Conservation (phyloP, 2,329 filamentous ascomycete genomes). For the Fusarium sp. region DNA sequence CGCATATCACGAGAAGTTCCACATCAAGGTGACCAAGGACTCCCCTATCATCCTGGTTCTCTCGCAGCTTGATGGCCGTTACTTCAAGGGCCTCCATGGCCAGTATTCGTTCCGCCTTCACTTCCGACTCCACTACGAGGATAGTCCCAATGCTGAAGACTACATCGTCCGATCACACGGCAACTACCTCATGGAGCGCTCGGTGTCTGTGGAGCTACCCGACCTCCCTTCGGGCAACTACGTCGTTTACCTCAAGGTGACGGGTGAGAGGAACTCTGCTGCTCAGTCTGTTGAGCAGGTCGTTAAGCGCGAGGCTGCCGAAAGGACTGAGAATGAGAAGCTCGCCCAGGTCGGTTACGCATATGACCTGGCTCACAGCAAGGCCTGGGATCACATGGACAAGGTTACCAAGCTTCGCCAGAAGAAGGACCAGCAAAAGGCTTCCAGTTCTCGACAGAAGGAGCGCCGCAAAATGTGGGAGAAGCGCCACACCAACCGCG, state of each 20-base stretch:
- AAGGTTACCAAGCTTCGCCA: slow-evolving; percentile 60
- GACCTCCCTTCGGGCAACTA: slow-evolving; percentile 66
- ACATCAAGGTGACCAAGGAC: slow-evolving; percentile 63
- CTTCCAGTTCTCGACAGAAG: slow-evolving; percentile 55
- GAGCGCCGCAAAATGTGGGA: slow-evolving; percentile 61
- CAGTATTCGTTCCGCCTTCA: slow-evolving; percentile 63
- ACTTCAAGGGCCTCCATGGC: slow-evolving; percentile 68
- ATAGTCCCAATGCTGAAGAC: slow-evolving; percentile 62
- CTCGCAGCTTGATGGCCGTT: slow-evolving; percentile 69
- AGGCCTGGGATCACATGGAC: slow-evolving; percentile 61
- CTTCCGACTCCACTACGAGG: slow-evolving; percentile 60
- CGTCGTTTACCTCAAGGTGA: slow-evolving; percentile 64
- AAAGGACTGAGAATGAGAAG: slow-evolving; percentile 64
- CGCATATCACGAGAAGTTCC: slow-evolving; percentile 69
- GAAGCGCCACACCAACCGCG: slow-evolving; percentile 55
- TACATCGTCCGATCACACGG: slow-evolving; percentile 68
- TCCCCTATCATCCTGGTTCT: slow-evolving; percentile 68
- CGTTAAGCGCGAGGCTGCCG: slow-evolving; percentile 60
- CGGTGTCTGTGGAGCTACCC: slow-evolving; percentile 65
- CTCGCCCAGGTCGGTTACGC: slow-evolving; percentile 65
- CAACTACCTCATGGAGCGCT: slow-evolving; percentile 66
- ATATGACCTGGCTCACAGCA: slow-evolving; percentile 68
- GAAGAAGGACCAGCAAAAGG: slow-evolving; percentile 60
- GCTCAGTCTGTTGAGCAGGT: slow-evolving; percentile 63
- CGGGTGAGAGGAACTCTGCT: slow-evolving; percentile 57